These are phyloP conservation scores for Buxus sempervirens DNA, from an alignment of 164 flowering plant genomes.

Conservation along the genomic window DNA sequence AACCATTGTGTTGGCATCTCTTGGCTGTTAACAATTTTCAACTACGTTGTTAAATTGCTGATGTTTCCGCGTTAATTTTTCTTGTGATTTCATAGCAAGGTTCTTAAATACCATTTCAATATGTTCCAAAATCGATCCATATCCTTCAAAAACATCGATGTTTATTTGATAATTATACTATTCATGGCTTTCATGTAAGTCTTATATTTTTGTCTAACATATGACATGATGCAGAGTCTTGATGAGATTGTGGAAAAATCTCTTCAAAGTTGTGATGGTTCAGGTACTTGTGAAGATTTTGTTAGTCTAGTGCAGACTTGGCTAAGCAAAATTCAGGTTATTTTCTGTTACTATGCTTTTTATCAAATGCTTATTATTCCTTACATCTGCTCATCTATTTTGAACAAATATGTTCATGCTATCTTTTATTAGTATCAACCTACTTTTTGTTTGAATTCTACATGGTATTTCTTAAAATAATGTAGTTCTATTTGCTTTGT, in stretches of 20 bases:
- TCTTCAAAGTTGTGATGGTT: slow-evolving; percentile 63
- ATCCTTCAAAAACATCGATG: not conserved
- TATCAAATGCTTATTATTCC: not conserved
- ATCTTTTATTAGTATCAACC: not conserved
- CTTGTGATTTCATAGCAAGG: not conserved
- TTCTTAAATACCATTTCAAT: too few relatives aligned
- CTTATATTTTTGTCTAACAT: slow-evolving; percentile 18
- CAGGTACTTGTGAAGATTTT: slow-evolving; percentile 78
- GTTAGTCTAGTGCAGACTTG: slow-evolving; percentile 79
- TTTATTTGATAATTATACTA: not conserved
- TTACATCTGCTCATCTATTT: not conserved
- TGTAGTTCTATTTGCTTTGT: too few relatives aligned
- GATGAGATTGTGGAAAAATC: slow-evolving; percentile 89
- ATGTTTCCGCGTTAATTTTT: too few relatives aligned
- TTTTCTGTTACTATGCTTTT: not conserved
- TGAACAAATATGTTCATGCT: not conserved
- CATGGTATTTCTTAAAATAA: not conserved
- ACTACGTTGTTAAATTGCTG: not conserved
- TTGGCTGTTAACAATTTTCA: not conserved
- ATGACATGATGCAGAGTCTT: slow-evolving; percentile 54
- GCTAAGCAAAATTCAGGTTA: slow-evolving; percentile 87
- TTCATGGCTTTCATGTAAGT: not conserved
- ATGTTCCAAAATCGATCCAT: too few relatives aligned
- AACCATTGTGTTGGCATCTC: not conserved
- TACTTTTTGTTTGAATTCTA: not conserved